phyloP scores from a whole-genome alignment of 192 early-diverging fungal genomes.

The Piromyces finnis region DNA sequence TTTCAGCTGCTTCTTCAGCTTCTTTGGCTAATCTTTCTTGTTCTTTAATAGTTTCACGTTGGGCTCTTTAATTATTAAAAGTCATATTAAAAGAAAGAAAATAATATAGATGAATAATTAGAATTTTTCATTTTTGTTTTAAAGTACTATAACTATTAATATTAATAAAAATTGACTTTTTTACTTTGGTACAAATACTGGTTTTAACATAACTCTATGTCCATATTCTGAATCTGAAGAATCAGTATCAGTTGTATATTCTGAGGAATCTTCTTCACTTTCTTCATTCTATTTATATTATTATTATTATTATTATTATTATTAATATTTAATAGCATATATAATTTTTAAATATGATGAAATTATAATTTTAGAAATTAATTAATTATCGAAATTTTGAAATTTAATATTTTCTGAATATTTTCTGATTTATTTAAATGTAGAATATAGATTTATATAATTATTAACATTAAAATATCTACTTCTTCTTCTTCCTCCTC shows the following conservation, averaged over 20 bases:
- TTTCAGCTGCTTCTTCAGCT: conserved; percentile 26
- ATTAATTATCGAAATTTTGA: too few relatives aligned
- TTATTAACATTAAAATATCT: not conserved
- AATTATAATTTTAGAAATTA: too few relatives aligned
- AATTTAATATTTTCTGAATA: too few relatives aligned
- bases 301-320: conserved; percentile 1
- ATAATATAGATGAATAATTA: too few relatives aligned
- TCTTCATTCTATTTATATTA: conserved; percentile 20
- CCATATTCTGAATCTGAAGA: conserved; percentile 34
- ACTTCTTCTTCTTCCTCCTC: conserved; percentile 8
- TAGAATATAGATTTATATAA: too few relatives aligned
- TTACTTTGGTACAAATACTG: conserved; percentile 84
- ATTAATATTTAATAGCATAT: not conserved
- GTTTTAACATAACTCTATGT: conserved; percentile 50
- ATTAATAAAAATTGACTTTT: too few relatives aligned
- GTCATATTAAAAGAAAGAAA: not conserved
- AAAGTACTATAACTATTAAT: too few relatives aligned
- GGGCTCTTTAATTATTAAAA: conserved; percentile 13
- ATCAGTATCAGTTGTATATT: conserved; percentile 20
- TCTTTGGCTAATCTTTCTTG: conserved; percentile 30
- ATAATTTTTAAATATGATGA: too few relatives aligned
- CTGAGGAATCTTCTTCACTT: conserved; percentile 23
- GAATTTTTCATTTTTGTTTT: too few relatives aligned
- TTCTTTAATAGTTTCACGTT: conserved; percentile 40
- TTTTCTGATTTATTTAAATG: too few relatives aligned